Conservation (phyloP, 768 basidiomycete species). For the Naganishia vishniacii region DNA sequence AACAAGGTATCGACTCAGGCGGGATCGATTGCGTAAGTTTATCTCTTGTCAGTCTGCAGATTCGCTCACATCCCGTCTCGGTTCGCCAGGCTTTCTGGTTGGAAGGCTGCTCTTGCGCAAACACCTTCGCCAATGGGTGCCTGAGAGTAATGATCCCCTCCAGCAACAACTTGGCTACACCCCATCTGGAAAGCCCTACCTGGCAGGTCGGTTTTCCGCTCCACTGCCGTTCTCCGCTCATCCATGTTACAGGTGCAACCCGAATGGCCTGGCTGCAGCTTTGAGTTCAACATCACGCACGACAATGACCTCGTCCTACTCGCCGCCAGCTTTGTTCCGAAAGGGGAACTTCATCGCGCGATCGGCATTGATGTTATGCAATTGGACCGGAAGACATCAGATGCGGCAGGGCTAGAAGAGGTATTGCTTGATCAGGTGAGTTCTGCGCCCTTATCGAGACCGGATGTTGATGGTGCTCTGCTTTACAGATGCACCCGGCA, state of each 20-base stretch:
- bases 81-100: neutral
- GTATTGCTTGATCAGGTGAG: slow-evolving; percentile 25
- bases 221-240: neutral
- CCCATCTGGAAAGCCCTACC: neutral
- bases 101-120: neutral
- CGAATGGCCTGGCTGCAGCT: neutral
- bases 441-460: neutral
- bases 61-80: neutral
- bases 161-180: neutral
- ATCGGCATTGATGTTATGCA: slow-evolving; percentile 21
- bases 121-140: neutral
- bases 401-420: slow-evolving; percentile 17
- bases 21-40: slow-evolving; percentile 1
- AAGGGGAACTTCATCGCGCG: neutral
- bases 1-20: neutral
- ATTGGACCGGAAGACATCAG: neutral
- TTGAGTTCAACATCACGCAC: slow-evolving; percentile 20
- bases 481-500: slow-evolving; percentile 1
- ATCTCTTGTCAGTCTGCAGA: too few species aligned
- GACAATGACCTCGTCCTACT: slow-evolving; percentile 15
- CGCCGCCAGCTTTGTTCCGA: neutral
- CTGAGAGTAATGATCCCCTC: too few species aligned
- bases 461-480: neutral
- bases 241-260: neutral
- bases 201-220: neutral